Base-by-base conservation (phyloP, 139 green algal species). In the Spirogloea muscicola region DNA sequence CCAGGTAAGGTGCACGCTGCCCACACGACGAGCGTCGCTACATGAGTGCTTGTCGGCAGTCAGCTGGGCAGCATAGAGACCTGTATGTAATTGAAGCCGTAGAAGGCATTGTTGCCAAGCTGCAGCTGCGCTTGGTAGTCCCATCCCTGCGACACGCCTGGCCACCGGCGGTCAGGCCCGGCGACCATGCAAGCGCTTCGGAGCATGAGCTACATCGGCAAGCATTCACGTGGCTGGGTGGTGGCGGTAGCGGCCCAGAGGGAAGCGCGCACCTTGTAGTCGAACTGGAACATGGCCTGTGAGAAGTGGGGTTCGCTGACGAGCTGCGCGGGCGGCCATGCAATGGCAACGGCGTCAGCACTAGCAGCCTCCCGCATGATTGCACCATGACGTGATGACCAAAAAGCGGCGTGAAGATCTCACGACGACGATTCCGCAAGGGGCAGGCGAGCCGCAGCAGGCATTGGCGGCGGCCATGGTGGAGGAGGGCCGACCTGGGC, bases 121-220 rank as follows among this genome's bases (percentile, higher is more conserved):
- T 99, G 98, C 40, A 96, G 9, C 88, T 98, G 93, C 6, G 84
- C 88, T 67, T 99, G 96, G 87, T 89, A 98, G 85, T 98, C 93
- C 2, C 58, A 70, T 29, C 94, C 94, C 68, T 82, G 74, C 43
- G 81, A 43, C 46, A 55, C 21, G 21, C n/a, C n/a, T n/a, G n/a
- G n/a, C n/a, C n/a, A n/a, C n/a, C n/a, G n/a, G n/a, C n/a, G n/a
- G n/a, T n/a, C n/a, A n/a, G n/a, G n/a, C n/a, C 42, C 86, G 88
- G 88, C 44, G 44, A 34, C 18, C 16, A 55, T 55, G 18, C 16
- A 55, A 25, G 16, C 18, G 16, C 18, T 16, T 25, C 16, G 16
- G 18, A 16, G 44, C 44, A 55, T 55, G 16, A 25, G 16, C 44
- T 25, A 16, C 18, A 55, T 55, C 18, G 18, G 44, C 18, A 18